Evolutionary conservation across 768 basidiomycete species (phyloP), one percentile per base, ranked within the genome.

Genomic region (Tricholoma hemisulphureum): DNA sequence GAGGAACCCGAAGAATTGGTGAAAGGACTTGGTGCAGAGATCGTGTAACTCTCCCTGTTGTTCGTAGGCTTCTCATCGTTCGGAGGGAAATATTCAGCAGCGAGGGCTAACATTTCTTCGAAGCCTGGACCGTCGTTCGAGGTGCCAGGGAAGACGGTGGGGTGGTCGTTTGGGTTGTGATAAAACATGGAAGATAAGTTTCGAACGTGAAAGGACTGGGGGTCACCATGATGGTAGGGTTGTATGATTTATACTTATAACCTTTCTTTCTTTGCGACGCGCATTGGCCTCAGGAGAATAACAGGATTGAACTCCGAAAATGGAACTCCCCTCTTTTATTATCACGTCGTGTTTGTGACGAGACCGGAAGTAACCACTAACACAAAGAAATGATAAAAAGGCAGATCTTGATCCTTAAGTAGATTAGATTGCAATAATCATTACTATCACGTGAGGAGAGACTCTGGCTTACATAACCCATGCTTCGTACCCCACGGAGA

Each of bases 321-420:
- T 28, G 46, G 54, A 48, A 29, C 53, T 24, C 53, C 54, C 58
- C 58, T 52, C 51, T 60, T 55, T 60, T 69, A 63, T 65, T 67
- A 64, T 65, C 63, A 64, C 67, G 53, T 68, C 65, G 61, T 62
- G 61, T 55, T 55, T 41, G 58, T 59, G 54, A 51, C 58, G 20
- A 63, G 50, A 49, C 24, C 54, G 51, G 18, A 32, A 54, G 34
- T 48, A 53, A 24, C 41, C 31, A 34, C 1, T 10, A 58, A 8
- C 49, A 60, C 53, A 57, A 63, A 58, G 56, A 55, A 28, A 16
- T 26, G 39, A 37, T 39, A 49, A 29, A 45, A 26, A 16, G 18
- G 52, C n/a, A n/a, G n/a, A 32, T 57, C 51, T 50, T 32, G 50
- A 52, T 29, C n/a, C n/a, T n/a, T 13, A 14, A 21, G 3, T 20